phyloP scores from a whole-genome alignment of 768 basidiomycete species.

The Russula foetens region DNA sequence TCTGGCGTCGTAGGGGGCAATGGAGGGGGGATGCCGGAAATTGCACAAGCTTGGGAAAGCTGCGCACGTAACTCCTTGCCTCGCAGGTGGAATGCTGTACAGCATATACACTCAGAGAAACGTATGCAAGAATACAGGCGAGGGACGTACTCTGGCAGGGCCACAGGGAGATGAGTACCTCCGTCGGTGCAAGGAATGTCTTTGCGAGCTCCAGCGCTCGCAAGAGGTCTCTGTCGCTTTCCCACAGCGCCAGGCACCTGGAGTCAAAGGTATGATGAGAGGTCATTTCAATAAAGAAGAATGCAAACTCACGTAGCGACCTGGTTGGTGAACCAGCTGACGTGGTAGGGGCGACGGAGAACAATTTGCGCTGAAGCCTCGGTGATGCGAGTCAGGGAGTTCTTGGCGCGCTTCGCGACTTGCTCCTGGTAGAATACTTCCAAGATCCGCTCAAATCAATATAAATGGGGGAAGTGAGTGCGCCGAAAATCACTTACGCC shows the following conservation, averaged over 20 bases:
- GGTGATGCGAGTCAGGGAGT: conserved; percentile 44
- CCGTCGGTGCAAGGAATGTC: conserved; percentile 51
- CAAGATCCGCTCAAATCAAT: neutral
- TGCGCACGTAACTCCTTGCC: conserved; percentile 23
- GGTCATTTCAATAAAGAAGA: no score
- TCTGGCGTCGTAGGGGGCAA: conserved; percentile 4
- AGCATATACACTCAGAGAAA: neutral
- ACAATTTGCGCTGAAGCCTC: conserved; percentile 41
- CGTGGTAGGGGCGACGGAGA: conserved; percentile 37
- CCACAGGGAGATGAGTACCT: conserved; percentile 65
- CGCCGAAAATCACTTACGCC: conserved; percentile 46
- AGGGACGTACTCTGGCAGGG: conserved; percentile 31
- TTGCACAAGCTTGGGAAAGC: conserved; percentile 23
- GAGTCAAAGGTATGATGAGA: conserved; percentile 3
- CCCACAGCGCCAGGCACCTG: conserved; percentile 62
- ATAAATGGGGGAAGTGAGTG: neutral
- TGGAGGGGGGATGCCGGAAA: conserved; percentile 22
- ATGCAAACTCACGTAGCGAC: conserved; percentile 43
- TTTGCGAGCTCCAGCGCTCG: conserved; percentile 62
- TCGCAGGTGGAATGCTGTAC: conserved; percentile 21
- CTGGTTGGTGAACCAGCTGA: conserved; percentile 45
- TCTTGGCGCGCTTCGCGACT: conserved; percentile 52
- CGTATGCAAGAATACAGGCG: neutral
- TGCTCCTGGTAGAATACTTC: conserved; percentile 57
- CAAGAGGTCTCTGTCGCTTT: conserved; percentile 46